Base-by-base conservation (phyloP, 2,329 filamentous ascomycete genomes). In the Pestalotiopsis sp. region DNA sequence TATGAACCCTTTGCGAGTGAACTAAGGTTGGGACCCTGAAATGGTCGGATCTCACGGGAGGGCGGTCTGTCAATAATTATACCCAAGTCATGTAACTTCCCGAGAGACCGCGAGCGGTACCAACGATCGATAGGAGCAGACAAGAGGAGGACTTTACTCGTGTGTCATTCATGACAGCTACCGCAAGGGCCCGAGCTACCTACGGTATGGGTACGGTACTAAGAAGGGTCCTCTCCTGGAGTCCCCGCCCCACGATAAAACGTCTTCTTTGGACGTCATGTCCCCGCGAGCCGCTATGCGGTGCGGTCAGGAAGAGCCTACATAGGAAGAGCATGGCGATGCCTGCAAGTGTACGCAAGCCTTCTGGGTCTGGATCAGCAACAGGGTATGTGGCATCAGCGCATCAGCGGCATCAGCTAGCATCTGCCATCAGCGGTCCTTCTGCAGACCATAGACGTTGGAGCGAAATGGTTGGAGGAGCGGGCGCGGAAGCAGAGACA, bases 31-130 rank as follows among this genome's bases (percentile, higher is more conserved):
- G 35, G n/a, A 39, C 35, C 30, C 58, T 35, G 58, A 20, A 35
- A 17, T n/a, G 9, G 20, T 61, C 58, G 58, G 58, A 61, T 61
- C 26, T 35, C 58, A 61, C 58, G 58, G 58, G 58, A 61, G 58
- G 58, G 58, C 58, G 58, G 58, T 61, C 58, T 61, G 58, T 35
- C 58, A 35, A 26, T 13, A 60, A 52, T 52, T 61, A 61, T 61
- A 61, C 58, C 35, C n/a, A 61, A 52, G 44, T 52, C 44, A 52
- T 52, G 58, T 39, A 61, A 39, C 24, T 61, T 39, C 26, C 58
- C 58, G 30, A 26, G 58, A 61, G 44, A 52, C 58, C 58, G 58
- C 58, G 30, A 52, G 17, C 14, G 26, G n/a, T 61, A 61, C 35
- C 57, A 35, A 22, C 52, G n/a, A 58, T 7, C 26, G 56, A 26